Conservation (phyloP, 192 early-diverging fungal genomes). For the Rhizophagus sp. region DNA sequence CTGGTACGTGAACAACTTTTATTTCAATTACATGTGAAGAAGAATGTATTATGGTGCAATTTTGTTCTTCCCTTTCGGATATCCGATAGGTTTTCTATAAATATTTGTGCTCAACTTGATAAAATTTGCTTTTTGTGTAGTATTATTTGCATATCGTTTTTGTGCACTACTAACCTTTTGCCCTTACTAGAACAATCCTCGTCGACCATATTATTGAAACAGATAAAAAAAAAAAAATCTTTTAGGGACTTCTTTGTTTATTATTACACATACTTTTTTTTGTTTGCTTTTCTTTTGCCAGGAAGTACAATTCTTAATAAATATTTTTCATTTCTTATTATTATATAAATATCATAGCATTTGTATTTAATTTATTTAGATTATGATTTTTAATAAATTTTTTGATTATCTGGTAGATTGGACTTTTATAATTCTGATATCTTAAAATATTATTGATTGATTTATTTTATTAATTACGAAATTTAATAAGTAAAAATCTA, state of each 20-base stretch:
- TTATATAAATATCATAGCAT: background rate
- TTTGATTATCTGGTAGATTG: too few relatives aligned
- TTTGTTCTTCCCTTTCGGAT: background rate
- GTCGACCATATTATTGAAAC: conserved; percentile 40
- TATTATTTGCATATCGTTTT: conserved; percentile 1
- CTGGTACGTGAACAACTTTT: conserved; percentile 29
- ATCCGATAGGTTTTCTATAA: background rate
- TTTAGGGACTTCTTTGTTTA: background rate
- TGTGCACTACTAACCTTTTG: conserved; percentile 33
- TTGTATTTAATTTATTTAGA: too few relatives aligned
- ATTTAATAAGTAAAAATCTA: too few relatives aligned
- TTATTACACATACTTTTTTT: background rate
- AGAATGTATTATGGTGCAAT: background rate
- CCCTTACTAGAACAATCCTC: conserved; percentile 38
- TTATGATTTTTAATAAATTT: too few relatives aligned
- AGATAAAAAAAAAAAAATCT: background rate
- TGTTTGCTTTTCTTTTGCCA: background rate
- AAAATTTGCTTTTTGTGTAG: background rate
- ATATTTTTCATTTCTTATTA: conserved; percentile 8
- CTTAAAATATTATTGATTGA: too few relatives aligned
- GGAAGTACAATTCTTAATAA: background rate
- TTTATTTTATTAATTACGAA: too few relatives aligned
- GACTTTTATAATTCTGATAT: too few relatives aligned
- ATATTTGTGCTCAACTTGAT: background rate
- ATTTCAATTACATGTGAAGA: conserved; percentile 1